A percentile compares a stretch with the other conserved stretches of the same genome.
Evolutionary conservation across 495 filamentous ascomycete species (phyloP).

Genomic region (Xylaria longipes): DNA sequence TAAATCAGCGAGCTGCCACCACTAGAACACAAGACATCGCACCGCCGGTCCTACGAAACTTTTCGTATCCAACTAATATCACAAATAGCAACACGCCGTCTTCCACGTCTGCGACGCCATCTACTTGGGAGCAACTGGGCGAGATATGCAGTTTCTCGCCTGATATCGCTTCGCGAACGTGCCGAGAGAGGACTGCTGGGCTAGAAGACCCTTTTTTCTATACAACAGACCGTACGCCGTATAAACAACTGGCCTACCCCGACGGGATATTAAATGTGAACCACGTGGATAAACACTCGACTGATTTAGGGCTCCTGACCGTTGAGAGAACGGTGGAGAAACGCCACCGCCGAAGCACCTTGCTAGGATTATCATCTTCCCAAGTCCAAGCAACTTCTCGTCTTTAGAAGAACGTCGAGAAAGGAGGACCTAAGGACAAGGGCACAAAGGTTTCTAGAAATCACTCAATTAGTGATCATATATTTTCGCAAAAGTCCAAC

Average conservation of each 20-base stretch:
- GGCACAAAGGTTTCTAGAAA: constrained; percentile 25
- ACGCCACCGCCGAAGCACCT: constrained; percentile 34
- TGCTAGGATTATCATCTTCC: constrained; percentile 30
- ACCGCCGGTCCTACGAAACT: constrained; percentile 39
- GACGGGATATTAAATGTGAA: constrained; percentile 20
- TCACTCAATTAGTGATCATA: constrained; percentile 31
- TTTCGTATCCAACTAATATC: constrained; percentile 40
- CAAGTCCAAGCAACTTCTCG: constrained; percentile 32
- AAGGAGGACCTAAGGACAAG: constrained; percentile 30
- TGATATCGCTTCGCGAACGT: constrained; percentile 22
- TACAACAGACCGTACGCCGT: constrained; percentile 31
- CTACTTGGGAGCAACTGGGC: constrained; percentile 38
- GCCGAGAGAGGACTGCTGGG: constrained; percentile 24
- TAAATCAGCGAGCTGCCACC: constrained; percentile 5
- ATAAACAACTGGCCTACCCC: constrained; percentile 26
- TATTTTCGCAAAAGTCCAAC: constrained; percentile 29
- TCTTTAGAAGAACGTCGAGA: constrained; percentile 38
- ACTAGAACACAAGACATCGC: constrained; percentile 19
- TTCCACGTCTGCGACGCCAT: constrained; percentile 25
- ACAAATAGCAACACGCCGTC: constrained; percentile 14
- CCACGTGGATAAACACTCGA: constrained; percentile 12
- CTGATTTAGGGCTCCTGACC: constrained; percentile 12
- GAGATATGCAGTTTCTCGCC: constrained; percentile 40
- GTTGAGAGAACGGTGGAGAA: constrained; percentile 17
- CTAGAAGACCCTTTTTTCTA: constrained; percentile 40